Evolutionary conservation across 768 basidiomycete genomes (phyloP), one percentile per base, ranked within the genome.

Genomic region (Russula dissimulans): DNA sequence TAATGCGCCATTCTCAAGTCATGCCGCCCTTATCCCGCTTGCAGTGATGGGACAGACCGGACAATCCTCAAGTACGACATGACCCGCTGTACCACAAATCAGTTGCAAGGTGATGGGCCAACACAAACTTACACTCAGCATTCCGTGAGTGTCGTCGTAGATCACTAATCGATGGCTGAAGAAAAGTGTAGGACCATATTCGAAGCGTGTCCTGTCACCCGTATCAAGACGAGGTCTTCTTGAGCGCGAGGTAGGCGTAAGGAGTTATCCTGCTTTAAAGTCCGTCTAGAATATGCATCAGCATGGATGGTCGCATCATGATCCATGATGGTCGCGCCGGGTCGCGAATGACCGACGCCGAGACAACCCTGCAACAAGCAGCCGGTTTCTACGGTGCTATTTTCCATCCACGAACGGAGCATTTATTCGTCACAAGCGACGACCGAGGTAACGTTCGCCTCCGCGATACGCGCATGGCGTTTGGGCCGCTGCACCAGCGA

Each of bases 391-490:
- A 84, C 0, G 80, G 81, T 44, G 80, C 85, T 5, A 78, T 83
- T 65, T 84, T 79, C 55, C 87, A 91, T 67, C 89, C 89, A 12
- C 68, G 63, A 32, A 81, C 85, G 75, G 81, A 85, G 41, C 77
- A 89, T 64, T 68, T 89, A 49, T 90, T 91, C 62, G 79, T 78
- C 6, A 86, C 84, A 3, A 81, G 83, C 57, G 85, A 89, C 62
- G 73, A 68, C 12, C 71, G 67, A 15, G 87, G 89, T 4, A 70
- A 72, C 26, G 83, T 89, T 3, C 82, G 78, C 64, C 79, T 91
- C 59, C 81, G 86, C 17, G 89, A 91, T 69, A 72, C 74, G 17
- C 77, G 89, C 11, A 89, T 89, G 85, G 80, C 86, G 0, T 91
- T 89, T 70, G 84, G 85, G 22, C 76, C 83, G 45, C 65, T 70